Conservation (phyloP, 2,329 filamentous ascomycete species). For the Exserohilum turcica region DNA sequence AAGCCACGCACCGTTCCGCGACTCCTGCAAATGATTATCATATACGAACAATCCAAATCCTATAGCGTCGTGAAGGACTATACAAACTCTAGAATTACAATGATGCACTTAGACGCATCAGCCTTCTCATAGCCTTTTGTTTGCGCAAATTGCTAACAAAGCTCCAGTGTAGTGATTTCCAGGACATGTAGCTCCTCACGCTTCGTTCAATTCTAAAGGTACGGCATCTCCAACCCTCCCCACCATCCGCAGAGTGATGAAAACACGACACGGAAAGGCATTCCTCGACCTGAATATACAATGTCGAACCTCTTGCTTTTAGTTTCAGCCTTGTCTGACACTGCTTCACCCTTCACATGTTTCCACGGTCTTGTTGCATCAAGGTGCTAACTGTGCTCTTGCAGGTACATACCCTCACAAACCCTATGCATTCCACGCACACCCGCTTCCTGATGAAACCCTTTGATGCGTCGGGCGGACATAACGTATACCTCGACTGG, state of each 20-base stretch:
- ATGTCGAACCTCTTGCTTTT: constrained; percentile 66
- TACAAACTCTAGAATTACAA: constrained; percentile 62
- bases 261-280: constrained; percentile 68
- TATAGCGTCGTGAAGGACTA: constrained; percentile 60
- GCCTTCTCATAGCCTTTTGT: background rate
- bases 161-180: constrained; percentile 10
- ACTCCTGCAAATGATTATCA: constrained; percentile 50
- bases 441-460: constrained; percentile 60
- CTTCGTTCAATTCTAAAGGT: constrained; percentile 48
- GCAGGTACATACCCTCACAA: constrained; percentile 40
- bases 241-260: constrained; percentile 60
- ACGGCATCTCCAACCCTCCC: constrained; percentile 23
- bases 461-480: constrained; percentile 72
- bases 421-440: constrained; percentile 18
- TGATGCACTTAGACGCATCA: constrained; percentile 49
- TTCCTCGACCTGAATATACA: constrained; percentile 69
- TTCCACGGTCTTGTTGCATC: constrained; percentile 15
- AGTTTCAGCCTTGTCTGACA: constrained; percentile 75
- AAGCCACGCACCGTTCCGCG: constrained; percentile 18
- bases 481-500: constrained; percentile 60
- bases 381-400: constrained; percentile 33
- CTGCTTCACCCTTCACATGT: constrained; percentile 25
- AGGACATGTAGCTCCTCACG: background rate
- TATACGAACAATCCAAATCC: constrained; percentile 63
- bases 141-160: constrained; percentile 25